Evolutionary conservation across 257 asterid species (phyloP).

Genomic region (Nicotiana paniculata): DNA sequence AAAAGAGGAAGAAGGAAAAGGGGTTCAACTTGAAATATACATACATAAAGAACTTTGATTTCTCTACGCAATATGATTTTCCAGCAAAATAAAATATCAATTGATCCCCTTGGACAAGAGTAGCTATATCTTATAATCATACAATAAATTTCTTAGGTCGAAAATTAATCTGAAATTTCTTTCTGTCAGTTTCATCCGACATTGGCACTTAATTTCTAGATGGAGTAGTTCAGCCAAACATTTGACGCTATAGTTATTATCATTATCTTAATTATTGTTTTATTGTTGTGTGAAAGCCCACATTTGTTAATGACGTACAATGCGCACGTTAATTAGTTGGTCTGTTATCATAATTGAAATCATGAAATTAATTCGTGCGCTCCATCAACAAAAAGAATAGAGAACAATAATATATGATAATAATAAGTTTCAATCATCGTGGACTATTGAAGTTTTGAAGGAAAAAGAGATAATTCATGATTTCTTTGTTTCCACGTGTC

Average conservation of each 20-base stretch:
- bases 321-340: conserved; percentile 11
- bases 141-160: no score
- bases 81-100: no score
- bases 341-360: neutral
- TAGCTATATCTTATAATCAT: no score
- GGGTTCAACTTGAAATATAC: no score
- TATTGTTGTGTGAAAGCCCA: neutral
- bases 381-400: neutral
- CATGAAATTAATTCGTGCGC: conserved; percentile 2
- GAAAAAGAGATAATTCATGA: neutral
- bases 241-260: neutral
- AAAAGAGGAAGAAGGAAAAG: no score
- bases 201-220: no score
- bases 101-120: no score
- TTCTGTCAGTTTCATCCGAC: no score
- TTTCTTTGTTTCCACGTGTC: neutral
- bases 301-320: neutral
- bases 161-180: no score
- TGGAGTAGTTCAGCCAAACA: no score
- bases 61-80: no score
- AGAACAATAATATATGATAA: neutral
- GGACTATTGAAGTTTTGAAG: neutral
- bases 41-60: no score
- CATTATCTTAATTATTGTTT: neutral
- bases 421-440: neutral